Conservation (phyloP, 331 rosid genomes). For the Phaseolus coccineus region DNA sequence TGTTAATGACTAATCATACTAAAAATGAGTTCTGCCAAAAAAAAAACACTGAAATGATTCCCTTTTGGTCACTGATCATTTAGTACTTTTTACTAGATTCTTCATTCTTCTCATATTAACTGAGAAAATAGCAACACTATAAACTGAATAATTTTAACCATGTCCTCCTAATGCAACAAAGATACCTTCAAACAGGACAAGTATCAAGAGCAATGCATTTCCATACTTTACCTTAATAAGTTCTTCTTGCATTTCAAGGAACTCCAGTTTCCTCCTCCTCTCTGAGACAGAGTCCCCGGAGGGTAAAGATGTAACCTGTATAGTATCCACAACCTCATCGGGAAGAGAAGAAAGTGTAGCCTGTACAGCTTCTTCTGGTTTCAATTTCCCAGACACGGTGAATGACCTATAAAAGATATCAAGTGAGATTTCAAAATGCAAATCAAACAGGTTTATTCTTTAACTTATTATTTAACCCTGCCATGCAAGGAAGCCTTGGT, state of each 20-base stretch:
- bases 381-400: conserved; percentile 80
- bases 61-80: neutral
- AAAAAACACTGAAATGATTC: neutral
- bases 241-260: conserved; percentile 95
- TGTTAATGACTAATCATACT: conserved; percentile 35
- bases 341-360: conserved; percentile 96
- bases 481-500: neutral
- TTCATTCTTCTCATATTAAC: conserved; percentile 24
- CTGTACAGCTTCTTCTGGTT: conserved; percentile 90
- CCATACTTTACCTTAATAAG: conserved; percentile 76
- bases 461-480: neutral
- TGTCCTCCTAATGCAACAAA: conserved; percentile 42
- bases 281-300: conserved; percentile 92
- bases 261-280: conserved; percentile 94
- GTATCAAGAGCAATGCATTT: conserved; percentile 26
- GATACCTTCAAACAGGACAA: conserved; percentile 23
- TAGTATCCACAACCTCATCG: conserved; percentile 94
- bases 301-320: conserved; percentile 88
- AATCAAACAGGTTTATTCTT: conserved; percentile 6
- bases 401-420: conserved; percentile 70
- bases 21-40: conserved; percentile 23
- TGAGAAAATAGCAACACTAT: conserved; percentile 37
- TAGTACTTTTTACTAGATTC: conserved; percentile 2
- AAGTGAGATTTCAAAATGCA: conserved; percentile 43
- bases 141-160: conserved; percentile 14